phyloP scores from a whole-genome alignment of 1,284 basidiomycete genomes.

The Entoloma clypeatum region DNA sequence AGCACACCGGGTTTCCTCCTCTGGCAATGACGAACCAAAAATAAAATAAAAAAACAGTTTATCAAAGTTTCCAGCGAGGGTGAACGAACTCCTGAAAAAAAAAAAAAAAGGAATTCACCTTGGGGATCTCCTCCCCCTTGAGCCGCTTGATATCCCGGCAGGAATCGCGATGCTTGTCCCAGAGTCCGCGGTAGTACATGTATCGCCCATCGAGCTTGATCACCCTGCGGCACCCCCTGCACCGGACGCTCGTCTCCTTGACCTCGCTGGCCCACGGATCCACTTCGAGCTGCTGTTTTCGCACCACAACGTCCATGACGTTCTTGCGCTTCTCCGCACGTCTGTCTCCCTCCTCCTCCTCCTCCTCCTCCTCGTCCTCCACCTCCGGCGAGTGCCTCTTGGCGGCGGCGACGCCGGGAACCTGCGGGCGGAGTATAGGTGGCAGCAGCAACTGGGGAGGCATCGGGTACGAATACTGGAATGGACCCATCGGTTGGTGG shows the following conservation, averaged over 20 bases:
- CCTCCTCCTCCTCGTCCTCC: too few relatives aligned
- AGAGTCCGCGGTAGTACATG: constrained; percentile 11
- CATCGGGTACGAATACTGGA: too few relatives aligned
- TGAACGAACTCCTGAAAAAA: neutral
- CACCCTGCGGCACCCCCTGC: constrained; percentile 5
- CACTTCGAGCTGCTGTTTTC: constrained; percentile 1
- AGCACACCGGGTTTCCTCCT: too few relatives aligned
- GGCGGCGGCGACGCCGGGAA: too few relatives aligned
- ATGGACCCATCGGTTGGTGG: too few relatives aligned
- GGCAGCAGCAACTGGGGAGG: too few relatives aligned
- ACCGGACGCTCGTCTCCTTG: constrained; percentile 3
- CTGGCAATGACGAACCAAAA: too few relatives aligned
- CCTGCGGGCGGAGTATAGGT: too few relatives aligned
- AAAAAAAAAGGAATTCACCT: constrained; percentile 6
- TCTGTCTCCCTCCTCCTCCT: too few relatives aligned
- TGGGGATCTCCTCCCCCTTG: constrained; percentile 5
- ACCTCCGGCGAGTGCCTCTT: too few relatives aligned
- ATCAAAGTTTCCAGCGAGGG: constrained; percentile 1
- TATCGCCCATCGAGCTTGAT: constrained; percentile 12
- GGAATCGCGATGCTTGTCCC: constrained; percentile 9
- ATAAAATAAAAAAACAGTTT: too few relatives aligned
- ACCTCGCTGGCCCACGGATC: constrained; percentile 9
- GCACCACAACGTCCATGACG: constrained; percentile 9
- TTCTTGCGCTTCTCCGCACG: constrained; percentile 6
- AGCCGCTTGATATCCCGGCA: constrained; percentile 6